phyloP scores from a whole-genome alignment of 108 stramenopile genomes.

The Tribonema minus region DNA sequence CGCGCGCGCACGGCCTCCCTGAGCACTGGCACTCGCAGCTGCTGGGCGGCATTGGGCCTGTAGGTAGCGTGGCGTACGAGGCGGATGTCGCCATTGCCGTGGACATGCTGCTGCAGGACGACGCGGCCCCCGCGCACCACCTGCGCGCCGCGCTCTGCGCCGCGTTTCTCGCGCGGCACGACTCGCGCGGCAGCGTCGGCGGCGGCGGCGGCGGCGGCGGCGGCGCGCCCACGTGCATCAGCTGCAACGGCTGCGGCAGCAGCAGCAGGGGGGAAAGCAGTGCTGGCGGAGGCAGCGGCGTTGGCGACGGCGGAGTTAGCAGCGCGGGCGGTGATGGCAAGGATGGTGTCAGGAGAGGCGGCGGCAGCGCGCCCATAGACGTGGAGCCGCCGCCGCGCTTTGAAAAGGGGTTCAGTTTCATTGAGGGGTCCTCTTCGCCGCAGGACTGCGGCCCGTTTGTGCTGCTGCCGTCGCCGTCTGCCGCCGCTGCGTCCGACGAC shows the following conservation, averaged over 20 bases:
- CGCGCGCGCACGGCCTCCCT: slow-evolving; percentile 19
- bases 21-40: not conserved
- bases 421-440: too few species aligned
- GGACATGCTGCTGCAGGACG: too few species aligned
- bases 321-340: not conserved
- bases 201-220: not conserved
- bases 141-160: too few species aligned
- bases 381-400: too few species aligned
- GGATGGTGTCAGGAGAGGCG: not conserved
- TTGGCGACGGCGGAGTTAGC: not conserved
- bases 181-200: not conserved
- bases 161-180: not conserved
- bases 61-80: too few species aligned
- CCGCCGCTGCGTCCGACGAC: too few species aligned
- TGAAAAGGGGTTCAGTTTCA: too few species aligned
- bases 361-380: too few species aligned
- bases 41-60: too few species aligned
- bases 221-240: not conserved
- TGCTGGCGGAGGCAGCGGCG: not conserved
- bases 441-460: too few species aligned
- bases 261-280: not conserved
- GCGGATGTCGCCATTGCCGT: not conserved
- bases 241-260: not conserved
- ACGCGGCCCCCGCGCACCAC: too few species aligned
- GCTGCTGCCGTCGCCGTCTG: too few species aligned